Percentiles rank a stretch among this genome's conserved stretches.
Evolutionary conservation across 805 yeast genomes (phyloP).

Genomic region (Myxozyma udenii): DNA sequence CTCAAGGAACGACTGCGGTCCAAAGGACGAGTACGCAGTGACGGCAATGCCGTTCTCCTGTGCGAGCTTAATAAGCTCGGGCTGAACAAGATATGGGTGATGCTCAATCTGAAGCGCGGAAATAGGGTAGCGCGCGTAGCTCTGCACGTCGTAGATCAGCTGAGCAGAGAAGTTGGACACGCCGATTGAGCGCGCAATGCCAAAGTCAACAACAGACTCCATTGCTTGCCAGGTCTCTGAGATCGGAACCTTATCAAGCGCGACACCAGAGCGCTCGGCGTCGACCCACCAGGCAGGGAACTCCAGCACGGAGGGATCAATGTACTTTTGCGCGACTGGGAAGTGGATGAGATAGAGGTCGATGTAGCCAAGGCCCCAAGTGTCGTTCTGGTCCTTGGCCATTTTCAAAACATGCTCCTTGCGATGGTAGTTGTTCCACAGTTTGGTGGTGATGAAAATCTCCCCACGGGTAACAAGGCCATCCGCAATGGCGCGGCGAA

Average conservation of each 20-base stretch:
- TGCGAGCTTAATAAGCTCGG: slow-evolving; percentile 56
- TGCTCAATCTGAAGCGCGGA: slow-evolving; percentile 83
- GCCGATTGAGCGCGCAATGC: slow-evolving; percentile 61
- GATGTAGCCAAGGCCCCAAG: slow-evolving; percentile 69
- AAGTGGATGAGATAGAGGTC: slow-evolving; percentile 84
- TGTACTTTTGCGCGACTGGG: slow-evolving; percentile 76
- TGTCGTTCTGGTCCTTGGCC: slow-evolving; percentile 58
- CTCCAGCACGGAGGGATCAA: slow-evolving; percentile 58
- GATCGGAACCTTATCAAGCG: slow-evolving; percentile 39
- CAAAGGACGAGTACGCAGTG: slow-evolving; percentile 78
- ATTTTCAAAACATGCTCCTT: slow-evolving; percentile 59
- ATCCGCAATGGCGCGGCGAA: slow-evolving; percentile 60
- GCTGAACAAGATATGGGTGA: slow-evolving; percentile 84
- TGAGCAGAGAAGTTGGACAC: slow-evolving; percentile 66
- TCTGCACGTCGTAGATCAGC: slow-evolving; percentile 57
- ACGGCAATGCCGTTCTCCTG: slow-evolving; percentile 57
- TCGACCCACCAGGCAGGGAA: slow-evolving; percentile 55
- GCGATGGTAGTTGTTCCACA: slow-evolving; percentile 79
- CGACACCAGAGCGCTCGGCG: slow-evolving; percentile 40
- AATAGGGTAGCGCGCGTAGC: slow-evolving; percentile 39
- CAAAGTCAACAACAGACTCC: slow-evolving; percentile 57
- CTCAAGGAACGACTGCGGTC: slow-evolving; percentile 76
- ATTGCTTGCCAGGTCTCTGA: slow-evolving; percentile 58
- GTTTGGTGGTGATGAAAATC: slow-evolving; percentile 70
- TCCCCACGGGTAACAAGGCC: slow-evolving; percentile 73